Percentiles rank a stretch among this genome's conserved stretches.
Conservation (phyloP, 2,329 filamentous ascomycete genomes). For the Alternaria incomplexa region DNA sequence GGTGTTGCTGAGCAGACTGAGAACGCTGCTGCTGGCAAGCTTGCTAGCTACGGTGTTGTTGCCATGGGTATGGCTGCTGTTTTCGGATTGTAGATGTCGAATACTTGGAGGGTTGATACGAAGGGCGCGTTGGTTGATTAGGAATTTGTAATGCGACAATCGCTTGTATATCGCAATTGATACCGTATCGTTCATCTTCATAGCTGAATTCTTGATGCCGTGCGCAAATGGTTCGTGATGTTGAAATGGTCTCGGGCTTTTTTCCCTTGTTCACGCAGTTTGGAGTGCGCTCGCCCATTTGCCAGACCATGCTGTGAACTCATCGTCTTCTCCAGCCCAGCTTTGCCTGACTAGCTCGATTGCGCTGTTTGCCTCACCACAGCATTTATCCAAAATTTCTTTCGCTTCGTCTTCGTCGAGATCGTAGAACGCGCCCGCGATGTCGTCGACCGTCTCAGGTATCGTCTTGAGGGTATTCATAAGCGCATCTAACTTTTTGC, state of each 20-base stretch:
- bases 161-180: neutral
- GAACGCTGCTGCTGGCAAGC: slow-evolving; percentile 28
- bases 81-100: slow-evolving; percentile 28
- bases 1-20: slow-evolving; percentile 11
- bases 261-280: slow-evolving; percentile 20
- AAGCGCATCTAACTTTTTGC: slow-evolving; percentile 59
- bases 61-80: slow-evolving; percentile 30
- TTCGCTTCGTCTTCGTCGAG: slow-evolving; percentile 66
- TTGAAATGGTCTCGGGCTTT: neutral
- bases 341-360: slow-evolving; percentile 62
- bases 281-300: slow-evolving; percentile 59
- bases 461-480: slow-evolving; percentile 64
- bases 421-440: slow-evolving; percentile 76
- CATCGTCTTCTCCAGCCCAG: slow-evolving; percentile 73
- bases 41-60: slow-evolving; percentile 30
- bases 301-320: slow-evolving; percentile 78
- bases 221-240: neutral
- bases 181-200: neutral
- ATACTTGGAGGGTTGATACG: neutral
- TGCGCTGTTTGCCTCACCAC: slow-evolving; percentile 63
- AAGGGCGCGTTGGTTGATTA: neutral
- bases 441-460: slow-evolving; percentile 71
- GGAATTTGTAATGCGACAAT: neutral
- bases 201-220: neutral
- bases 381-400: slow-evolving; percentile 63